These are phyloP conservation scores for Parasarocladium wereldwijsianum DNA, from an alignment of 2,329 filamentous ascomycete genomes.

Conservation along the genomic window DNA sequence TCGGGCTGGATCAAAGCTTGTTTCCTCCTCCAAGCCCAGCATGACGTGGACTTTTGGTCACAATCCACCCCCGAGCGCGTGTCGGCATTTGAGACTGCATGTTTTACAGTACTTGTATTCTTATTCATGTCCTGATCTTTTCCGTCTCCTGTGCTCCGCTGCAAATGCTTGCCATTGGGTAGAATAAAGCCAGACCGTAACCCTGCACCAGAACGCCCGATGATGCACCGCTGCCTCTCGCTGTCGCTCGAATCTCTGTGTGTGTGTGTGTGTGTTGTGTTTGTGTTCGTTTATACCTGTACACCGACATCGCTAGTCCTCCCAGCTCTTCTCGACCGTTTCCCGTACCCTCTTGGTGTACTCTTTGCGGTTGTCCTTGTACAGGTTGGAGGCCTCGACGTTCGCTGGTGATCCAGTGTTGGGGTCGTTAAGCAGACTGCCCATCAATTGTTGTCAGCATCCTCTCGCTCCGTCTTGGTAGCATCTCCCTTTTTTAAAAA, in stretches of 20 bases:
- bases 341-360: conserved; percentile 91
- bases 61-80: too few species aligned
- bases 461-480: not conserved
- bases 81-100: too few species aligned
- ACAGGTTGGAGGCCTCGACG: conserved; percentile 93
- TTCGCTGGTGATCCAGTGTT: conserved; percentile 98
- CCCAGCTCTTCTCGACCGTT: conserved; percentile 99
- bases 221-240: too few species aligned
- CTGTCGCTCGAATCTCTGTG: not conserved
- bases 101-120: too few species aligned
- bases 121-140: too few species aligned
- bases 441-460: conserved; percentile 13
- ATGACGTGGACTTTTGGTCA: too few species aligned
- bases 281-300: not conserved
- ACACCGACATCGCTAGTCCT: conserved; percentile 41
- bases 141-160: too few species aligned
- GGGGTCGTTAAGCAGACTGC: conserved; percentile 85
- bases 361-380: conserved; percentile 95
- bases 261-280: conserved; percentile 1
- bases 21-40: too few species aligned
- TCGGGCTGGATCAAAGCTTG: too few species aligned
- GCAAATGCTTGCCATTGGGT: too few species aligned
- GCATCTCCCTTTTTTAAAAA: not conserved
- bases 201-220: too few species aligned
- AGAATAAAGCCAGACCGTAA: too few species aligned